Evolutionary conservation across 2,329 filamentous ascomycete genomes (phyloP), one percentile per base, ranked within the genome.

Genomic region (Aspergillus quadrilineatus): DNA sequence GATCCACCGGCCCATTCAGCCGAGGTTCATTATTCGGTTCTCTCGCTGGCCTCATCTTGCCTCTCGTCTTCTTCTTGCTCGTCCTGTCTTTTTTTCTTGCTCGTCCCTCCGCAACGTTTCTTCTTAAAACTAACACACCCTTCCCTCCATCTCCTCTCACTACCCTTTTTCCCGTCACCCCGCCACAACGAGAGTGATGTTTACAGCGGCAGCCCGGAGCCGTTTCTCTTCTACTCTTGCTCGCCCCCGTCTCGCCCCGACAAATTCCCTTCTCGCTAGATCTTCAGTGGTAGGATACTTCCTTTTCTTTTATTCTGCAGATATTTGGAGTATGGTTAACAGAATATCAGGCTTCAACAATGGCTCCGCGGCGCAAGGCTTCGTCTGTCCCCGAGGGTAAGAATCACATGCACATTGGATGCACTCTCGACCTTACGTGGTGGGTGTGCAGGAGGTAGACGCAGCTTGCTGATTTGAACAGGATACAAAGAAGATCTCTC

Each of bases 401-500:
- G 72, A 39, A 61, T 64, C 65, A 66, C 59, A 67, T 63, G 62
- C 48, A 9, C 15, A 22, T 26, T 43, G n/a, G 15, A 44, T 15
- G 32, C 29, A 10, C 10, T 29, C 10, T 29, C 29, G 45, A 48
- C 45, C 9, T 44, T 58, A 39, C 50, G 37, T 43, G 49, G 47
- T 36, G 39, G 43, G 14, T 14, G 6, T 50, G 9, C 15, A 26
- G 17, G 14, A 14, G 26, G 10, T 30, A 14, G 10, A n/a, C 14
- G 26, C 43, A 9, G 28, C 6, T 9, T 45, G 22, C 43, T 45
- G 7, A 45, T 30, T 45, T 4, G 4, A n/a, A 29, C 44, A 86
- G 85, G 84, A 62, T 88, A 87, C 77, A 82, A 80, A 64, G 85
- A 88, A 74, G 84, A 88, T 67, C 70, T 77, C 60, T 80, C 79